These are phyloP conservation scores for Stygiomarasmius scandens DNA, from an alignment of 1,284 basidiomycete species.

Conservation along the genomic window DNA sequence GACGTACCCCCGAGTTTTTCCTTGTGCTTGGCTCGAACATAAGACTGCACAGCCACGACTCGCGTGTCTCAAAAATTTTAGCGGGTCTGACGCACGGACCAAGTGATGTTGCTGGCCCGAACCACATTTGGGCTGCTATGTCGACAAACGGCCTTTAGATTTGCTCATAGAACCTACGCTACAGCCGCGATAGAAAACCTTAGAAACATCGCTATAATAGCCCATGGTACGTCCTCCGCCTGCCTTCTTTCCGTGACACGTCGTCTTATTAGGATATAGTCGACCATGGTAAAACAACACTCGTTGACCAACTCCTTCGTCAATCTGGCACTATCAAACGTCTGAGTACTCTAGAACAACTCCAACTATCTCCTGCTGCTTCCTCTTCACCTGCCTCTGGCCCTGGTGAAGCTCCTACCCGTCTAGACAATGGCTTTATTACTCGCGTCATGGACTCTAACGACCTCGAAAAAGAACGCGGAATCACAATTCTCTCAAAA, in stretches of 20 bases:
- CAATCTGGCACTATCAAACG: slow-evolving; percentile 48
- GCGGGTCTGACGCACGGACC: background rate
- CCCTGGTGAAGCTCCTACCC: slow-evolving; percentile 34
- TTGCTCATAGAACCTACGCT: slow-evolving; percentile 1
- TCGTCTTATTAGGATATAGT: slow-evolving; percentile 29
- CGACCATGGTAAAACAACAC: slow-evolving; percentile 54
- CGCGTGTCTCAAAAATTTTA: background rate
- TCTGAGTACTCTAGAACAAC: slow-evolving; percentile 36
- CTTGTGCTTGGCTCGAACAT: background rate
- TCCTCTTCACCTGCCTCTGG: slow-evolving; percentile 30
- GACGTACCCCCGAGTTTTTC: no score
- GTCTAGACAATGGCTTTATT: slow-evolving; percentile 40
- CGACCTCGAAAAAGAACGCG: slow-evolving; percentile 49
- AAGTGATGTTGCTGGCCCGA: background rate
- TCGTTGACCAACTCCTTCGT: slow-evolving; percentile 50
- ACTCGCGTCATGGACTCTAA: slow-evolving; percentile 53
- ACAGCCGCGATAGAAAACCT: slow-evolving; percentile 22
- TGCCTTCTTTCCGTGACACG: background rate
- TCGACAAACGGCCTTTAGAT: background rate
- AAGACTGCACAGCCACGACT: background rate
- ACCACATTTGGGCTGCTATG: background rate
- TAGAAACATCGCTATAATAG: slow-evolving; percentile 32
- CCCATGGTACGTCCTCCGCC: slow-evolving; percentile 24
- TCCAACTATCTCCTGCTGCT: slow-evolving; percentile 32
- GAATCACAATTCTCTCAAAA: slow-evolving; percentile 54